Evolutionary conservation across 441 rosid genomes (phyloP).

Genomic region (Mallotus repandus): DNA sequence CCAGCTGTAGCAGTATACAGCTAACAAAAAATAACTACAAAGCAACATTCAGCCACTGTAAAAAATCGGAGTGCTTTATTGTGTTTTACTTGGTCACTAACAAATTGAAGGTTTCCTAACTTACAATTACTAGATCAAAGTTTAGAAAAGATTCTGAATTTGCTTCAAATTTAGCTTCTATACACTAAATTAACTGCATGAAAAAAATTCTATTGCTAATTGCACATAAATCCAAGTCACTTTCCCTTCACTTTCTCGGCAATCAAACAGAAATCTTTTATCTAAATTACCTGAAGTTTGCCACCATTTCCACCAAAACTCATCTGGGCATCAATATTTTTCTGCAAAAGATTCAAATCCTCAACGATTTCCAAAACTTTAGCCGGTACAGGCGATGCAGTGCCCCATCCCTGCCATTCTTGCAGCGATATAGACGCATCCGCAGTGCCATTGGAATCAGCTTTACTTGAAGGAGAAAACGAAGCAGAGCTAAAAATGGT

Average conservation of each 20-base stretch:
- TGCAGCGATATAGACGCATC: constrained; percentile 44
- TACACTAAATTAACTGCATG: neutral
- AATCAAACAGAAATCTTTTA: constrained; percentile 1
- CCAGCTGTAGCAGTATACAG: neutral
- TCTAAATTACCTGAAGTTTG: constrained; percentile 57
- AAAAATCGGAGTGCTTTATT: neutral
- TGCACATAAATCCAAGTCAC: neutral
- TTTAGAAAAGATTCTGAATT: neutral
- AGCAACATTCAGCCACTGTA: too few species aligned
- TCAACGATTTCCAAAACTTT: constrained; percentile 58
- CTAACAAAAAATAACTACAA: too few species aligned
- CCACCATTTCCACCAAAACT: constrained; percentile 80
- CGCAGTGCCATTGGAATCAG: constrained; percentile 17
- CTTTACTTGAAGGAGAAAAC: constrained; percentile 28
- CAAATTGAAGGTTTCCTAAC: too few species aligned
- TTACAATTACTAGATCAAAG: too few species aligned
- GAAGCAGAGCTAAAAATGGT: constrained; percentile 34
- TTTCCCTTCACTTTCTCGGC: neutral
- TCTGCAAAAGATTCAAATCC: constrained; percentile 71
- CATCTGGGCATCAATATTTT: constrained; percentile 50
- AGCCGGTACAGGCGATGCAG: constrained; percentile 60
- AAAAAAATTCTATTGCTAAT: neutral
- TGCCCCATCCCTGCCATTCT: constrained; percentile 86
- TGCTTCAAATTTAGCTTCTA: neutral
- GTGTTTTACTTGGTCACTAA: too few species aligned